These are phyloP conservation scores for Setaria italica DNA, from an alignment of 202 grass and related monocot genomes.

Conservation along the genomic window DNA sequence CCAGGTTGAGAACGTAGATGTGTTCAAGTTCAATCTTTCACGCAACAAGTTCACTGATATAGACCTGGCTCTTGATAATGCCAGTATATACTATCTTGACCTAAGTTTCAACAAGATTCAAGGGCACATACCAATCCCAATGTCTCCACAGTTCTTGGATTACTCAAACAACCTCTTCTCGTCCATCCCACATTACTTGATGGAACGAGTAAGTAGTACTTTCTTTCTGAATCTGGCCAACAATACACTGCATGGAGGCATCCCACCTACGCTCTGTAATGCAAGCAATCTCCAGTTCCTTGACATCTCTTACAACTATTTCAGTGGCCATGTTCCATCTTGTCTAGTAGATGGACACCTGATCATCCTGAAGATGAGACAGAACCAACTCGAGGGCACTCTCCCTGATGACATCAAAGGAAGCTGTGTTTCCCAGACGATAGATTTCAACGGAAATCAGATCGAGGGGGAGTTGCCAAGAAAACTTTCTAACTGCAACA, in stretches of 20 bases:
- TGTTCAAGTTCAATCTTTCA: slow-evolving; percentile 50
- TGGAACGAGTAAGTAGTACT: not conserved
- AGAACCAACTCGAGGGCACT: slow-evolving; percentile 44
- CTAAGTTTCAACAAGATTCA: slow-evolving; percentile 57
- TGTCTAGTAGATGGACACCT: slow-evolving; percentile 50
- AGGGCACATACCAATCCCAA: slow-evolving; percentile 45
- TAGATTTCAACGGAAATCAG: slow-evolving; percentile 47
- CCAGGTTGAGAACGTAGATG: not conserved
- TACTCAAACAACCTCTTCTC: slow-evolving; percentile 63
- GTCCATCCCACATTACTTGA: slow-evolving; percentile 38
- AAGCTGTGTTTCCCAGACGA: slow-evolving; percentile 39
- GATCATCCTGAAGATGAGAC: slow-evolving; percentile 49
- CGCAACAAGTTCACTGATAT: slow-evolving; percentile 51
- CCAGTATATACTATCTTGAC: slow-evolving; percentile 44
- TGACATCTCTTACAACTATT: slow-evolving; percentile 63
- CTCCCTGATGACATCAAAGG: slow-evolving; percentile 39
- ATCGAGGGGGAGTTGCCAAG: slow-evolving; percentile 19
- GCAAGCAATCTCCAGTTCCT: slow-evolving; percentile 33
- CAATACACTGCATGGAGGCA: slow-evolving; percentile 48
- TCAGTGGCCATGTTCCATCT: slow-evolving; percentile 55
- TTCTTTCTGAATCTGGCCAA: slow-evolving; percentile 39
- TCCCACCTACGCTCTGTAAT: slow-evolving; percentile 50
- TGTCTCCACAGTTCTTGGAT: slow-evolving; percentile 35
- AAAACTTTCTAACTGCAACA: slow-evolving; percentile 15
- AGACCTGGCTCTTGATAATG: slow-evolving; percentile 39